Percentiles rank a stretch among this genome's conserved stretches.
Conservation (phyloP, 139 green algal genomes). For the Coccomyxa sp. region DNA sequence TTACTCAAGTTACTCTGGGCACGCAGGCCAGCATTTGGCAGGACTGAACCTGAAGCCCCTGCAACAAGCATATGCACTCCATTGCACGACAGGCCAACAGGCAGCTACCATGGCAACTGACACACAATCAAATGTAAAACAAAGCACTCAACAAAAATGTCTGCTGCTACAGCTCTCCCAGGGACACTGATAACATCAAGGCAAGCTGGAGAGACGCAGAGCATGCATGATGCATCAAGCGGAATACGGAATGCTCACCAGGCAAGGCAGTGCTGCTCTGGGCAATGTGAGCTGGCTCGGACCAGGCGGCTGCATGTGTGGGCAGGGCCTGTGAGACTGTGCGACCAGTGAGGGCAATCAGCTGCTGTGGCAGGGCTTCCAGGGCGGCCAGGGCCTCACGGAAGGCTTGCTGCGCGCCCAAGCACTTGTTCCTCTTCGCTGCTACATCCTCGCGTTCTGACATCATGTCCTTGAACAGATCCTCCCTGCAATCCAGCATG, state of each 20-base stretch:
- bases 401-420: constrained; percentile 41
- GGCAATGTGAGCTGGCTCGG: neutral
- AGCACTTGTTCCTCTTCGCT: constrained; percentile 41
- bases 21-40: too few species aligned
- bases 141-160: too few species aligned
- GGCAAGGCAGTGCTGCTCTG: neutral
- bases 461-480: constrained; percentile 71
- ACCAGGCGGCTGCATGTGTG: neutral
- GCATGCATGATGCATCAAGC: too few species aligned
- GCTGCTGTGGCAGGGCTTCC: constrained; percentile 40
- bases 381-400: constrained; percentile 30
- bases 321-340: constrained; percentile 51
- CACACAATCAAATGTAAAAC: too few species aligned
- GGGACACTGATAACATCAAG: too few species aligned
- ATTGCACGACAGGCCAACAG: too few species aligned
- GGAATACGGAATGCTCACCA: neutral
- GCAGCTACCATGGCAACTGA: too few species aligned
- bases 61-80: too few species aligned
- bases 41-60: too few species aligned
- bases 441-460: constrained; percentile 75
- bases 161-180: too few species aligned
- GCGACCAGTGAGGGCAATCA: constrained; percentile 78
- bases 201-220: too few species aligned
- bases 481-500: constrained; percentile 45
- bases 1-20: too few species aligned